Conservation (phyloP, 2,329 filamentous ascomycete species). For the Fusarium paranaense region DNA sequence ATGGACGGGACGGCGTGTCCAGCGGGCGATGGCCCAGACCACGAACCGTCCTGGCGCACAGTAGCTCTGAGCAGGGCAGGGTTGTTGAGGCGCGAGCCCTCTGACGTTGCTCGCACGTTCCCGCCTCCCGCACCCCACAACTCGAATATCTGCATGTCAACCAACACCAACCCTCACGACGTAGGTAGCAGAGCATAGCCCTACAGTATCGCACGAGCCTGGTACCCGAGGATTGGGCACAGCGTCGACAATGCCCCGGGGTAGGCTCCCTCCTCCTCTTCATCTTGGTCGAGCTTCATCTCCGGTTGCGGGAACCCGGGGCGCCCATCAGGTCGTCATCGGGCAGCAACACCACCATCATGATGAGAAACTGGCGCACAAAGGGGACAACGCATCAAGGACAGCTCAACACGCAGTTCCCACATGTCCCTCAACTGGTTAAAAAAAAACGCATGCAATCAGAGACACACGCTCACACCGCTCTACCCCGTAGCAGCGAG, state of each 20-base stretch:
- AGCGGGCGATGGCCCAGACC: not conserved
- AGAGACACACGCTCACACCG: conserved; percentile 42
- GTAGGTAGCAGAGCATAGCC: not conserved
- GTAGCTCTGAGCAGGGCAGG: not conserved
- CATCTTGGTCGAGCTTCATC: conserved; percentile 2
- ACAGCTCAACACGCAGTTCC: conserved; percentile 45
- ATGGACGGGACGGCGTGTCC: not conserved
- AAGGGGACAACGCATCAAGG: conserved; percentile 42
- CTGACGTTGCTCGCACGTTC: not conserved
- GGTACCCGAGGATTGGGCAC: not conserved
- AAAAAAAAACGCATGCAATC: conserved; percentile 31
- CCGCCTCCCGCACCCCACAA: not conserved
- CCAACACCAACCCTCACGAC: not conserved
- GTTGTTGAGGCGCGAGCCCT: not conserved
- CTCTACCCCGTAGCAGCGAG: conserved; percentile 33
- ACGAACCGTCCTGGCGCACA: not conserved
- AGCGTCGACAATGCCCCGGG: not conserved
- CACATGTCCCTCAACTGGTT: conserved; percentile 34
- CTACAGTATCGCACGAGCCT: not conserved
- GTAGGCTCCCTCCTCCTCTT: not conserved
- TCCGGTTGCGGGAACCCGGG: conserved; percentile 29
- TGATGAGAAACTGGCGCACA: conserved; percentile 35
- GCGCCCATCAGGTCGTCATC: conserved; percentile 44
- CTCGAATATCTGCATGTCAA: conserved; percentile 17
- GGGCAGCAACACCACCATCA: conserved; percentile 44